Conservation (phyloP, 768 basidiomycete genomes). For the Multifurca ochricompacta region DNA sequence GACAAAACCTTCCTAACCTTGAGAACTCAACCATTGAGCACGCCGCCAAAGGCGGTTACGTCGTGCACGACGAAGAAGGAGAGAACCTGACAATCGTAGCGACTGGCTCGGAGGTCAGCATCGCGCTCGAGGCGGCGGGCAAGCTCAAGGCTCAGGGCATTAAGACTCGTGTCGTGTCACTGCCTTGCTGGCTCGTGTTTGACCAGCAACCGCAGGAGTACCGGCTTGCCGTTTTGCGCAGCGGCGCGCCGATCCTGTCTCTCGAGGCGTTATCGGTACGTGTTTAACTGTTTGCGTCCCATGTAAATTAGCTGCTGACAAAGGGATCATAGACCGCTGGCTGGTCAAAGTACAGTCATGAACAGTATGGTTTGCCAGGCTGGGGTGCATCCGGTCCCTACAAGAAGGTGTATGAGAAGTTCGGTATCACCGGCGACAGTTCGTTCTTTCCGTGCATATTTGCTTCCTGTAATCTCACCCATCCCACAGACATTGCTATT, state of each 20-base stretch:
- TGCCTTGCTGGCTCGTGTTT: slow-evolving; percentile 88
- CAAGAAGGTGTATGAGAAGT: slow-evolving; percentile 85
- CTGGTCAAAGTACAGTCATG: slow-evolving; percentile 88
- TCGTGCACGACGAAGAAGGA: slow-evolving; percentile 68
- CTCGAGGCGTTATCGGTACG: slow-evolving; percentile 72
- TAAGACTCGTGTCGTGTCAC: slow-evolving; percentile 74
- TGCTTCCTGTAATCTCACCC: not conserved
- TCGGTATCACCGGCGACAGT: slow-evolving; percentile 75
- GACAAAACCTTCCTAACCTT: slow-evolving; percentile 91
- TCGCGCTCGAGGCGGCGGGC: slow-evolving; percentile 80
- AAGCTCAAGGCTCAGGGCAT: slow-evolving; percentile 70
- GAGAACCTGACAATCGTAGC: slow-evolving; percentile 88
- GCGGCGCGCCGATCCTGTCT: slow-evolving; percentile 83
- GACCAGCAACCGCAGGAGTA: slow-evolving; percentile 77
- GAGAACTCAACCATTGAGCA: slow-evolving; percentile 81
- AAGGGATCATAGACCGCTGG: slow-evolving; percentile 45
- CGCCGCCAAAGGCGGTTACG: slow-evolving; percentile 81
- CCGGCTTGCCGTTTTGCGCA: slow-evolving; percentile 75
- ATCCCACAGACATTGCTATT: slow-evolving; percentile 55
- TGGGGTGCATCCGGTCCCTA: slow-evolving; percentile 93
- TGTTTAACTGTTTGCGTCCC: not conserved
- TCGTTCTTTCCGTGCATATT: slow-evolving; percentile 26
- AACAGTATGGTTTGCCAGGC: slow-evolving; percentile 66
- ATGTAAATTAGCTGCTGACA: slow-evolving; percentile 8
- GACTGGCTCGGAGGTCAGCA: slow-evolving; percentile 82